Evolutionary conservation across 2,329 filamentous ascomycete species (phyloP).

Genomic region (Phyllosticta capitalensis): DNA sequence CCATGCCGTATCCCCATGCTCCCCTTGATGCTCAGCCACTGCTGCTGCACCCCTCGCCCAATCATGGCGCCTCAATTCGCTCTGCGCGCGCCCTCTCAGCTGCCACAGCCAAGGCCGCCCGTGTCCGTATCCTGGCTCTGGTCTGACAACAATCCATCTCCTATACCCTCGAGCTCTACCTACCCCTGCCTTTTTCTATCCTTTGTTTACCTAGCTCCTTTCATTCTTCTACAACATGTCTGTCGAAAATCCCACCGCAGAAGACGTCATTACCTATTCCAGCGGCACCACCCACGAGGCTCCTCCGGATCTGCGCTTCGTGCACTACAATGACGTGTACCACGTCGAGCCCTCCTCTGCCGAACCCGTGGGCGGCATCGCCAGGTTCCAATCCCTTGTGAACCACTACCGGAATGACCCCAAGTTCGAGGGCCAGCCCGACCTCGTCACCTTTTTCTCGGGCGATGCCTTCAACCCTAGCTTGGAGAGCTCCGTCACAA

Average conservation of each 20-base stretch:
- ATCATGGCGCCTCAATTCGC: background rate
- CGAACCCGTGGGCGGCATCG: constrained; percentile 73
- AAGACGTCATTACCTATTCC: constrained; percentile 32
- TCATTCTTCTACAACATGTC: background rate
- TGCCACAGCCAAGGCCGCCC: background rate
- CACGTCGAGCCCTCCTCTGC: constrained; percentile 69
- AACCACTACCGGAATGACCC: constrained; percentile 61
- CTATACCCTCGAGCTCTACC: background rate
- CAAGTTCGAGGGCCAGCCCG: constrained; percentile 53
- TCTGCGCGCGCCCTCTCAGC: background rate
- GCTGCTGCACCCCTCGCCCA: background rate
- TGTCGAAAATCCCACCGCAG: constrained; percentile 17
- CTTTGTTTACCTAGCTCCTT: background rate
- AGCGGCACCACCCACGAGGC: constrained; percentile 32
- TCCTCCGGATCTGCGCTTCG: constrained; percentile 63
- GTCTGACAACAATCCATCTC: background rate
- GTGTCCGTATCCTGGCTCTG: background rate
- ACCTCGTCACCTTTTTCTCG: constrained; percentile 72
- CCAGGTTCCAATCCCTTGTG: constrained; percentile 69
- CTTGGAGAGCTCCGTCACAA: constrained; percentile 79
- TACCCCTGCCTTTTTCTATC: background rate
- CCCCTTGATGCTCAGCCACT: background rate
- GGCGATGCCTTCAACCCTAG: constrained; percentile 91
- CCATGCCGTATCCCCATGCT: background rate
- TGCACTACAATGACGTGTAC: constrained; percentile 94